Evolutionary conservation across 2,329 filamentous ascomycete species (phyloP), one percentile per base, ranked within the genome.

Genomic region (Cladorrhinum sp.): DNA sequence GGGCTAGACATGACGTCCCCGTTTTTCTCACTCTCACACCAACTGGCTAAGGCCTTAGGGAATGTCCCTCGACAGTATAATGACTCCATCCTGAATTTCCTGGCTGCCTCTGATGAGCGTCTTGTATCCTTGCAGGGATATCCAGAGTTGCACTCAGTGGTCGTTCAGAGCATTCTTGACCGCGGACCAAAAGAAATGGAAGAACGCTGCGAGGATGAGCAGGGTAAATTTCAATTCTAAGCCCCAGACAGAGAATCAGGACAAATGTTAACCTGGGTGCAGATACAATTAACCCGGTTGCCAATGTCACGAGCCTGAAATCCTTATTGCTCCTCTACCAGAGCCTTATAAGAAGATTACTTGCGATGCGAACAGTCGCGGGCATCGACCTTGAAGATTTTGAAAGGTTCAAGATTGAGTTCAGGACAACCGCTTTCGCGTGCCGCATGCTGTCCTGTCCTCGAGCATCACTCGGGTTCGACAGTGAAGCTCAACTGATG

Each of bases 371-470:
- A 1, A 51, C 63, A 1, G 59, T 63, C 12, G 36, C 59, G 3
- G 63, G 57, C 0, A 39, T 67, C 0, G 23, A 57, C 0, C 24
- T 57, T 8, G 58, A 63, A 12, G 57, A 68, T 2, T 49, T 69
- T 0, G 61, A 67, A 28, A 51, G 18, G 6, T 69, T 68, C 33
- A 60, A 65, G 28, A 36, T 53, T 3, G 48, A 66, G 2, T 66
- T 53, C 10, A 39, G 55, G 1, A 52, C 23, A 4, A 63, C 61
- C 16, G 63, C 59, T 2, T 62, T 63, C 49, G 64, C 57, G 1
- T 67, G 66, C 54, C 57, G 66, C 10, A 42, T 70, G 0, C 23
- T 28, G 8, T 62, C 50, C 0, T 73, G 70, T 36, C 62, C 65
- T 1, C 20, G 51, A 3, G 64, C 66, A 1, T 55, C 58, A 0